Base-by-base conservation (phyloP, 2,329 filamentous ascomycete species). In the Cercospora brassicicola region DNA sequence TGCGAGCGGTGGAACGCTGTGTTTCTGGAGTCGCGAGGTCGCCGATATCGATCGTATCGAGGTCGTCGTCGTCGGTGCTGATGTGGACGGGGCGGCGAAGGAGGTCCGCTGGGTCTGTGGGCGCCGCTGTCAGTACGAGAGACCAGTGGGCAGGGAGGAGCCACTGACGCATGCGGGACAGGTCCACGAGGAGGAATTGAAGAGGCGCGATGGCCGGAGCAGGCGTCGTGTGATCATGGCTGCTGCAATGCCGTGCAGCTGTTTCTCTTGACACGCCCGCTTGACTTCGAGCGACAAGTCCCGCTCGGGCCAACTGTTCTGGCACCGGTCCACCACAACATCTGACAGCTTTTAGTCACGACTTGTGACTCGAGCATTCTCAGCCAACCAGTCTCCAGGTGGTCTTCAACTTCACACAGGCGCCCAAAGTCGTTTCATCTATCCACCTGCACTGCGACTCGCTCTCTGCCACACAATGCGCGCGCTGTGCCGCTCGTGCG, bases 1-100 rank as follows among this genome's bases (percentile, higher is more conserved):
- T 33, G 53, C 51, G 72, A 88, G 83, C 69, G 80, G 75, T 26
- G 86, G 85, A 5, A 86, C 80, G 56, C 74, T 74, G 75, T 87
- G 84, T 23, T 73, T 30, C 31, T 59, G 62, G 11, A 42, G 15
- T 8, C 62, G 62, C 30, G 62, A 42, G 8, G 62, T 20, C n/a
- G 53, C 36, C 13, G 62, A 64, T 57, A 64, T 45, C 9, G 62
- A 64, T 18, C 62, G 62, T 42, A 45, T 59, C 20, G 48, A 23
- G 26, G 67, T 57, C 64, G 61, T 64, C 76, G 75, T 57, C 68
- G 69, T 64, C 72, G 72, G 30, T 28, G 55, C 48, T 67, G 69
- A 61, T 64, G 71, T 11, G n/a, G 66, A 68, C 53, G 63, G 67
- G 30, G 70, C 67, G 62, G 69, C 48, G 62, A 74, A 60, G 64